Conservation (phyloP, 495 filamentous ascomycete species). For the Hypoxylon cercidicola region DNA sequence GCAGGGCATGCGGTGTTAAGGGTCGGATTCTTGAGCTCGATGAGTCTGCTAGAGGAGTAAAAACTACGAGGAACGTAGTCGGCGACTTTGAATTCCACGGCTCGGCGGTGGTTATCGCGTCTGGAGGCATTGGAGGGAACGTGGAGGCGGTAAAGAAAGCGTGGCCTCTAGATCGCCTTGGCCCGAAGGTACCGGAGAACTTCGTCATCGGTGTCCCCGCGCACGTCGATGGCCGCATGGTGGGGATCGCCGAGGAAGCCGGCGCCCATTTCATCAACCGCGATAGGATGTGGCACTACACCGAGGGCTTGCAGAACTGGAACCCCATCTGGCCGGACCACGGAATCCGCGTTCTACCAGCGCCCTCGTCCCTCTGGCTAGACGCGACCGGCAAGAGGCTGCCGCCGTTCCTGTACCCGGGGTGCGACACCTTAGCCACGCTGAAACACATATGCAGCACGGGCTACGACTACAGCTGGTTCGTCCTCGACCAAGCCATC, state of each 20-base stretch:
- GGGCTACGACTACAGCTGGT: slow-evolving; percentile 66
- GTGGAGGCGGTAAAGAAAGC: slow-evolving; percentile 60
- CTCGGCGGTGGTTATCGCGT: slow-evolving; percentile 55
- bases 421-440: slow-evolving; percentile 61
- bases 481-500: slow-evolving; percentile 61
- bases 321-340: slow-evolving; percentile 62
- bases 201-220: slow-evolving; percentile 64
- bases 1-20: slow-evolving; percentile 57
- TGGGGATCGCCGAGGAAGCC: slow-evolving; percentile 56
- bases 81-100: slow-evolving; percentile 59
- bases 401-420: slow-evolving; percentile 59
- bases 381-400: slow-evolving; percentile 62
- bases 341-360: slow-evolving; percentile 62
- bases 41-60: slow-evolving; percentile 53
- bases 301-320: slow-evolving; percentile 64
- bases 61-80: slow-evolving; percentile 51
- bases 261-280: slow-evolving; percentile 61
- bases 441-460: slow-evolving; percentile 63
- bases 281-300: slow-evolving; percentile 67
- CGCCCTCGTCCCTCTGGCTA: slow-evolving; percentile 63
- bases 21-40: slow-evolving; percentile 59
- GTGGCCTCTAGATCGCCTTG: slow-evolving; percentile 60
- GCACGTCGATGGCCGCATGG: slow-evolving; percentile 64
- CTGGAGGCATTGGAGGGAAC: slow-evolving; percentile 63
- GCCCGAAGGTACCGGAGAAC: slow-evolving; percentile 55